Percentiles rank a stretch among this genome's conserved stretches.
Evolutionary conservation across 2,329 filamentous ascomycete genomes (phyloP).

Genomic region (Tolypocladium album): DNA sequence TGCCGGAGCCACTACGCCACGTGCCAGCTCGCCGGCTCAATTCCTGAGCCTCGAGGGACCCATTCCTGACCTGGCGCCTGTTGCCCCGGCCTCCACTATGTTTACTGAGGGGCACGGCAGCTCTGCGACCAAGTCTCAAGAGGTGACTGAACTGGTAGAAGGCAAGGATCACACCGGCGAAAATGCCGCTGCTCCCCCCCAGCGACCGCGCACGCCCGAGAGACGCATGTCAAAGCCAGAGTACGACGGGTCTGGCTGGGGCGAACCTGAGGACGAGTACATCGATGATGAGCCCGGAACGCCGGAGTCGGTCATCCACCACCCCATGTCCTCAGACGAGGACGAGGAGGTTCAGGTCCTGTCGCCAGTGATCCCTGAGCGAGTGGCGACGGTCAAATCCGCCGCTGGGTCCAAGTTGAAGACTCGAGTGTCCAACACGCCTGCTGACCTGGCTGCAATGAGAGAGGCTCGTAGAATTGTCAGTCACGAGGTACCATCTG

Average conservation of each 20-base stretch:
- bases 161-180: conserved; percentile 11
- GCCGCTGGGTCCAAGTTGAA: conserved; percentile 79
- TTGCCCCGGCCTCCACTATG: neutral
- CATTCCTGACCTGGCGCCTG: conserved; percentile 25
- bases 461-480: conserved; percentile 76
- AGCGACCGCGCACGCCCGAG: conserved; percentile 39
- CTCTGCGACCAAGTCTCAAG: neutral
- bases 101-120: neutral
- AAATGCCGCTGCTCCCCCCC: conserved; percentile 22
- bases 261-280: conserved; percentile 40
- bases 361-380: conserved; percentile 66
- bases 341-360: conserved; percentile 35
- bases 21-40: conserved; percentile 23
- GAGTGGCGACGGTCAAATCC: conserved; percentile 74
- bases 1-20: conserved; percentile 42
- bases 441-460: conserved; percentile 75
- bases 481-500: conserved; percentile 56
- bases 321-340: conserved; percentile 44
- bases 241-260: conserved; percentile 54
- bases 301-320: conserved; percentile 83
- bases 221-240: conserved; percentile 44
- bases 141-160: conserved; percentile 7
- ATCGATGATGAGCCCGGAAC: conserved; percentile 55
- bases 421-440: conserved; percentile 78
- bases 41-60: conserved; percentile 1